These are phyloP conservation scores for Oryza punctata DNA, from an alignment of 176 grass and related monocot genomes.

Conservation along the genomic window DNA sequence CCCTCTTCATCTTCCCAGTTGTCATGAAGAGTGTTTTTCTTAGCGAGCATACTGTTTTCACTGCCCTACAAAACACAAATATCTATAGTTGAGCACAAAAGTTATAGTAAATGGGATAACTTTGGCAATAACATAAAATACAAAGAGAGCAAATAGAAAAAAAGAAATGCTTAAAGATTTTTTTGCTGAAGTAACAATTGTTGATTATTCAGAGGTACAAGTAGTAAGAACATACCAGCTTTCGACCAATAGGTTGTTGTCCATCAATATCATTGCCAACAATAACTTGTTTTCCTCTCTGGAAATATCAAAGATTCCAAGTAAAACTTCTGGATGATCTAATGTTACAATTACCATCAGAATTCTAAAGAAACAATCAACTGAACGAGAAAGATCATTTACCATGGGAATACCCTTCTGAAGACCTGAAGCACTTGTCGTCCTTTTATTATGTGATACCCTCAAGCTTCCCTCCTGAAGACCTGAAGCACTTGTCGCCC, in stretches of 20 bases:
- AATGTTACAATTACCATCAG: not conserved
- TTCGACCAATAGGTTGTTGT: constrained; percentile 76
- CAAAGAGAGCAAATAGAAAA: too few species aligned
- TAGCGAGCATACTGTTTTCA: constrained; percentile 56
- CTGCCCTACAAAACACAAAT: constrained; percentile 58
- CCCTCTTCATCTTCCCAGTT: constrained; percentile 99
- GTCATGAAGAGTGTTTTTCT: constrained; percentile 77
- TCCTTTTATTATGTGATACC: too few species aligned
- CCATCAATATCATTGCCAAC: constrained; percentile 93
- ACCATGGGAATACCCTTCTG: constrained; percentile 60
- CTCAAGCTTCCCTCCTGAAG: constrained; percentile 59
- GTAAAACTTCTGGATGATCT: constrained; percentile 27
- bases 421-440: too few species aligned
- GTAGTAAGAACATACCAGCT: constrained; percentile 51
- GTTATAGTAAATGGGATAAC: not conserved
- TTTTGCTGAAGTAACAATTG: not conserved
- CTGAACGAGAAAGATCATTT: constrained; percentile 26
- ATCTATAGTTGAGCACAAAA: constrained; percentile 5
- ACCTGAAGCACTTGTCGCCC: constrained; percentile 39
- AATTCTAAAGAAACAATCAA: not conserved
- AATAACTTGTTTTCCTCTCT: constrained; percentile 46
- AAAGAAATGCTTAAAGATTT: not conserved
- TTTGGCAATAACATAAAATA: too few species aligned
- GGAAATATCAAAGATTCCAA: constrained; percentile 30
- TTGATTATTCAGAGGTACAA: not conserved